Conservation (phyloP, 73 alveolate species). For the Paramecium biaurelia region DNA sequence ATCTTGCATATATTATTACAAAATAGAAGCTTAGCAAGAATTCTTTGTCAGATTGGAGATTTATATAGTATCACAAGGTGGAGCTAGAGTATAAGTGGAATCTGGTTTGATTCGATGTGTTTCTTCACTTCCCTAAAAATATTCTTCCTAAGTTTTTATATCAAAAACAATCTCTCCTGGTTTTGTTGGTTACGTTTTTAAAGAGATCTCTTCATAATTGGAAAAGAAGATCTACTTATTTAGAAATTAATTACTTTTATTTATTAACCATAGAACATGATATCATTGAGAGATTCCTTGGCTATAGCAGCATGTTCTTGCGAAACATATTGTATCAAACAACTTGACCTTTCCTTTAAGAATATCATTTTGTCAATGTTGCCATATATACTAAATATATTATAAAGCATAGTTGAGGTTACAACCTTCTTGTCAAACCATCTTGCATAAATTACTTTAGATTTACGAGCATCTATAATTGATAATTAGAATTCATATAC, state of each 20-base stretch:
- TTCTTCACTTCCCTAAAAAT: constrained; percentile 36
- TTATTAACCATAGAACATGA: constrained; percentile 35
- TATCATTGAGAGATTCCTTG: constrained; percentile 56
- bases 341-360: constrained; percentile 54
- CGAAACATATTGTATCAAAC: constrained; percentile 21
- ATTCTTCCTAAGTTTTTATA: constrained; percentile 9
- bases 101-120: constrained; percentile 36
- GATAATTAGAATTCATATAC: neutral
- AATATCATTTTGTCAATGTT: constrained; percentile 58
- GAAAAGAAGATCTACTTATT: constrained; percentile 12
- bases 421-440: constrained; percentile 62
- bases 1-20: neutral
- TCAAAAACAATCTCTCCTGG: constrained; percentile 43
- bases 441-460: constrained; percentile 62
- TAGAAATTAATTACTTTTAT: constrained; percentile 7
- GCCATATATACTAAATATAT: constrained; percentile 58
- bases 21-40: neutral
- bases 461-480: constrained; percentile 20
- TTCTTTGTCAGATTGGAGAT: constrained; percentile 1
- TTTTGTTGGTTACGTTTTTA: constrained; percentile 20
- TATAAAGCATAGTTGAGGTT: constrained; percentile 49
- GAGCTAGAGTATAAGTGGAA: constrained; percentile 34
- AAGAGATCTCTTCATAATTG: constrained; percentile 36
- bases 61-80: constrained; percentile 27
- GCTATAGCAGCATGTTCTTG: constrained; percentile 59